Evolutionary conservation across 2,329 filamentous ascomycete species (phyloP).

Genomic region (Conoideocrella luteorostrata): DNA sequence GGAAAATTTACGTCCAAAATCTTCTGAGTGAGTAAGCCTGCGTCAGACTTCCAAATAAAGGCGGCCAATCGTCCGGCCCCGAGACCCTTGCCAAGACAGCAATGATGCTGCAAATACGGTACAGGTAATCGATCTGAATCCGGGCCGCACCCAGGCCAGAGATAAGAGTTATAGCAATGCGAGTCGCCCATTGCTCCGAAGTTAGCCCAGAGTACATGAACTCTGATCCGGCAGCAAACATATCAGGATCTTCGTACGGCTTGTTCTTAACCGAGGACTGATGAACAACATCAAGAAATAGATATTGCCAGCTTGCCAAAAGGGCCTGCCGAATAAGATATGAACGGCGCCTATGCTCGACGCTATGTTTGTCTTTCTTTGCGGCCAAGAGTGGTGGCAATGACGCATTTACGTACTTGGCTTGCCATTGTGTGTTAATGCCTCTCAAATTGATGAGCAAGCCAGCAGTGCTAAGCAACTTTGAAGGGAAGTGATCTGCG

Average conservation of each 20-base stretch:
- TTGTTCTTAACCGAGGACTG: background rate
- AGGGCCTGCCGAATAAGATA: background rate
- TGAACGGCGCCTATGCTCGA: background rate
- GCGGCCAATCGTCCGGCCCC: background rate
- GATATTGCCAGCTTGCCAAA: conserved; percentile 1
- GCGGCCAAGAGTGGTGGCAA: no score
- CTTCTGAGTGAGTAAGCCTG: background rate
- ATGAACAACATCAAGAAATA: conserved; percentile 1
- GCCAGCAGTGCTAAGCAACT: background rate
- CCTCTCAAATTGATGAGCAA: conserved; percentile 3
- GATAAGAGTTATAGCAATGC: background rate
- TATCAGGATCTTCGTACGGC: background rate
- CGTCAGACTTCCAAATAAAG: conserved; percentile 1
- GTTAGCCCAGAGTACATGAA: background rate
- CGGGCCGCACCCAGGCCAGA: background rate
- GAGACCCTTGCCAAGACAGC: background rate
- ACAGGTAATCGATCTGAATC: background rate
- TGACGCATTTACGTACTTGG: background rate
- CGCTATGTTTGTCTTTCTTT: background rate
- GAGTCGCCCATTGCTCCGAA: background rate
- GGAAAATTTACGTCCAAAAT: background rate
- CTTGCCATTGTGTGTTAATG: conserved; percentile 2
- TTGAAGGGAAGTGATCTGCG: no score
- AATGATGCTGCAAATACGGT: background rate
- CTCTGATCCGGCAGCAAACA: background rate